Base-by-base conservation (phyloP, 192 early-diverging fungal species). In the Podila epicladia region DNA sequence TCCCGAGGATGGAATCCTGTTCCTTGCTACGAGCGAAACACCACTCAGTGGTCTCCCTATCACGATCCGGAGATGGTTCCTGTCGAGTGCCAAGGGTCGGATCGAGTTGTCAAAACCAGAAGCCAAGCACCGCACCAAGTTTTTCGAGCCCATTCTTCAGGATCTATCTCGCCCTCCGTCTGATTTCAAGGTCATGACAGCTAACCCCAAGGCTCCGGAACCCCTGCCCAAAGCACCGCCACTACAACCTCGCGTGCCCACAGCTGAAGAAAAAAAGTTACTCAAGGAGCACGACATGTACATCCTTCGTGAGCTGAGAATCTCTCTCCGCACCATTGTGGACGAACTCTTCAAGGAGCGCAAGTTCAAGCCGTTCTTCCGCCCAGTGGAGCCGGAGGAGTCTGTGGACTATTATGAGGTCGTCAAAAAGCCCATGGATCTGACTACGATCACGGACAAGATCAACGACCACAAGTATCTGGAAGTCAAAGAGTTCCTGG, bases 1-100 rank as follows among this genome's bases (percentile, higher is more conserved):
- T 31, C 76, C 82, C 19, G 66, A 82, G 50, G 85, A 89, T 22
- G 87, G 89, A 13, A 84, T 92, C 4, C 71, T 88, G 45, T 64
- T 92, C 6, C 60, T 93, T 22, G 87, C 85, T 2, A 88, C 92
- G 0, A 84, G 86, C 57, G 88, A 93, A 65, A 60, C 65, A 9
- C 72, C 65, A 5, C 66, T 85, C 37, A 55, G 72, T 15, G 77
- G 71, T 2, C 60, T 91, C 1, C 85, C 82, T 9, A 64, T 62
- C 7, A 66, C 84, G 6, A n/a, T 88, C 20, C 64, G 71, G 45
- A 69, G 64, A 32, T 82, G 68, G 78, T 82, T 84, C 62, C 29
- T 72, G 15, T 75, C 68, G 17, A 72, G 74, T 24, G 65, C 68
- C 60, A 75, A 78, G 29, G 78, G 77, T 38, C 61, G 65, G 11